Base-by-base conservation (phyloP, 371 early-diverging fungal species). In the Rhizopus sp. region DNA sequence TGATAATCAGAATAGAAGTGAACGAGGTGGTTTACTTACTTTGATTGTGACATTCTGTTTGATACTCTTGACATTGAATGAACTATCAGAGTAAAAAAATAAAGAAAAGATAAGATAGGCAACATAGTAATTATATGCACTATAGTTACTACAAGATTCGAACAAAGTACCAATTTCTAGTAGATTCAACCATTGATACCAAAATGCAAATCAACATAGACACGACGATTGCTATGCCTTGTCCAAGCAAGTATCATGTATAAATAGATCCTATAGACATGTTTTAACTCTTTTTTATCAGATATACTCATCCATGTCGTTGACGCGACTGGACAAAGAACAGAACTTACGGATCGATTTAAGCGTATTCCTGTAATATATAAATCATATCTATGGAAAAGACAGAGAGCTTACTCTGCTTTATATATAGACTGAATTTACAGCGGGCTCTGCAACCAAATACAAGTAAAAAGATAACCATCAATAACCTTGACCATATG, bases 201-300 rank as follows among this genome's bases (percentile, higher is more conserved):
- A 68, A 64, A n/a, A 69, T 96, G 62, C 88, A 86, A 64, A 86
- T 97, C 30, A 93, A 94, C 69, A 66, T 95, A 48, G 97, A 93
- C 62, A 45, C 94, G 23, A 90, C 91, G 0, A 78, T 97, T n/a
- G 93, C 93, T 5, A 94, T 92, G 92, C 86, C 87, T 8, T 97
- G 97, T 73, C 70, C 79, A 39, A 74, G 91, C 89, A 78, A 70
- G 67, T 29, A 16, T 17, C 5, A 35, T 16, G 7, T 32, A 29
- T 33, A 3, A 49, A 29, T 35, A 16, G 5, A 38, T 7, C 17
- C 39, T 16, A 37, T 48, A 58, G 17, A 31, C 41, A 29, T 38
- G 55, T 57, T 53, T 10, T 12, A 10, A 37, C 23, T 30, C 4
- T 35, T 42, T 15, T 33, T 13, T 54, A n/a, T n/a, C n/a, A 70